Base-by-base conservation (phyloP, 2,329 filamentous ascomycete species). In the Iodosphaeria phyllophila region DNA sequence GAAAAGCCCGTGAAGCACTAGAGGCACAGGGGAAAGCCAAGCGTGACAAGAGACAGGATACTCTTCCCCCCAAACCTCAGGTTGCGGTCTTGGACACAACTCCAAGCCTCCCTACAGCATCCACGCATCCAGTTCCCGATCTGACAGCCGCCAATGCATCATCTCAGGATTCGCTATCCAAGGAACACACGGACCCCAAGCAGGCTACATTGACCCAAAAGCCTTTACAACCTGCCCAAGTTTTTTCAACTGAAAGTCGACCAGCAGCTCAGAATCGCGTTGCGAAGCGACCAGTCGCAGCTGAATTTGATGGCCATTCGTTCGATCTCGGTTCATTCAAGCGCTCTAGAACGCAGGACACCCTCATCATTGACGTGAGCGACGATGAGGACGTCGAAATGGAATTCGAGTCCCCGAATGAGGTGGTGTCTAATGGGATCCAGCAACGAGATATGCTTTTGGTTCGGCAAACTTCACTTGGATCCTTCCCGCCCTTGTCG, bases 281-380 rank as follows among this genome's bases (percentile, higher is more conserved):
- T 18, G 25, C 40, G 13, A 76, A 75, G 41, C 62, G 70, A 8
- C 67, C 67, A 17, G 64, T 77, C 20, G 74, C 78, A 8, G 64
- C 74, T 4, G 75, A 83, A 39, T 73, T 77, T 33, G 68, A 77
- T 31, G 63, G 67, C n/a, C 53, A 57, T 12, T 49, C 55, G 0
- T 41, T 50, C 9, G 38, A 42, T 1, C 38, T 43, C 3, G 39
- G 47, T 2, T 40, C 51, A 8, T 38, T 47, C 10, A 78, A 77
- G 36, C 67, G 73, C 24, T 73, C 13, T 59, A 70, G 24, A 63
- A 46, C 40, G 5, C 37, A 46, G 13, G 41, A 47, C 16, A 43
- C 63, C 3, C 64, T 92, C 26, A 65, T 92, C 19, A 92, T 92
- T 35, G 69, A 91, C 34, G 74, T 91, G 19, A 92, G 80, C 41